Percentiles rank a stretch among this genome's conserved stretches.
phyloP scores from a whole-genome alignment of 306 rosid genomes.

The Cercis canadensis region DNA sequence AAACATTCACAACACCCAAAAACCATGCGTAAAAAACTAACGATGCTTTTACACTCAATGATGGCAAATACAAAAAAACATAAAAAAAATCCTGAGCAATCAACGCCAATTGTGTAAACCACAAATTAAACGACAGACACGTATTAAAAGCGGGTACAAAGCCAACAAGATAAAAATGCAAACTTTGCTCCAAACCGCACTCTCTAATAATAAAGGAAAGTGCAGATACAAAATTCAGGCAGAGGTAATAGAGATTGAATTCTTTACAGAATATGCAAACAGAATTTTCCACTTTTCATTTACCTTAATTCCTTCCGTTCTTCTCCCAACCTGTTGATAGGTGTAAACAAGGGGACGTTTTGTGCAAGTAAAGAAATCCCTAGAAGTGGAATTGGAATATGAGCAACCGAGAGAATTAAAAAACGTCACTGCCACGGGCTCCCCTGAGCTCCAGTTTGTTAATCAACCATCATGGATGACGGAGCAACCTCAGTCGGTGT shows the following conservation, averaged over 20 bases:
- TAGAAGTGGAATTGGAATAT: no score
- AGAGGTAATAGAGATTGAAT: not conserved
- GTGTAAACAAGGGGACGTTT: no score
- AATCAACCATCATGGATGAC: no score
- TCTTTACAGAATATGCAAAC: not conserved
- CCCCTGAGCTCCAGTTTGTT: no score
- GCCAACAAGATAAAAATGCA: not conserved
- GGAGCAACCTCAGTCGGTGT: no score
- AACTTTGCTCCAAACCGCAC: no score
- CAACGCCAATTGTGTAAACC: slow-evolving; percentile 8
- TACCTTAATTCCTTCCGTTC: not conserved
- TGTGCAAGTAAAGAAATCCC: no score
- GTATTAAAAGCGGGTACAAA: not conserved
- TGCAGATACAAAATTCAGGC: not conserved
- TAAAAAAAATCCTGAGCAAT: not conserved
- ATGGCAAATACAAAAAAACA: not conserved
- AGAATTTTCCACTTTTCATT: not conserved
- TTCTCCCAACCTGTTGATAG: no score
- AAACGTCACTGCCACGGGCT: no score
- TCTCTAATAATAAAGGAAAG: no score
- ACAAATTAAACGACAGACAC: not conserved
- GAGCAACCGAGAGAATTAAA: no score
- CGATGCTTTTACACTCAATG: not conserved
- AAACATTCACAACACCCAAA: not conserved
- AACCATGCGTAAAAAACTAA: not conserved